These are phyloP conservation scores for Tilletia indica DNA, from an alignment of 1,284 basidiomycete genomes.

Conservation along the genomic window DNA sequence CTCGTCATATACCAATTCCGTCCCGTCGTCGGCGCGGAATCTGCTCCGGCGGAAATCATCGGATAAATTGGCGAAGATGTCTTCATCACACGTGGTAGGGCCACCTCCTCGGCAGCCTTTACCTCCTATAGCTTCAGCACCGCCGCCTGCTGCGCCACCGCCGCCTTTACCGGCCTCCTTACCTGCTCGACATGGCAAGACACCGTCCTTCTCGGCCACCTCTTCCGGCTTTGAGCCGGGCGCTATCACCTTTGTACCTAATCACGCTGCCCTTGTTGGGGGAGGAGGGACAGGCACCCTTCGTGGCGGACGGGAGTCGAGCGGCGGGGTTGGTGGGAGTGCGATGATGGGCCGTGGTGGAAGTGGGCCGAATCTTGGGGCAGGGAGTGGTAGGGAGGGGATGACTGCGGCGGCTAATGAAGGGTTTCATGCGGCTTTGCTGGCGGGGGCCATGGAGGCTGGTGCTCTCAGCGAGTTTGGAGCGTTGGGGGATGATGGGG, in stretches of 20 bases:
- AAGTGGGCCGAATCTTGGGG: neutral
- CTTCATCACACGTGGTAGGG: neutral
- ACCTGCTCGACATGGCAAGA: neutral
- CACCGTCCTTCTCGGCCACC: constrained; percentile 1
- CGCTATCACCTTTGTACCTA: neutral
- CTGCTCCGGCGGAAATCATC: neutral
- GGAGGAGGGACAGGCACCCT: neutral
- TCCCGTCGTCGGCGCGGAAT: neutral
- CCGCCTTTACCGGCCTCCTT: neutral
- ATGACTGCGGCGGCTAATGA: neutral
- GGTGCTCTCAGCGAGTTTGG: neutral
- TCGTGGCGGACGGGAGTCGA: neutral
- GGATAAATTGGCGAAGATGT: neutral
- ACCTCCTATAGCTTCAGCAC: neutral
- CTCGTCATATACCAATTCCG: too few relatives aligned
- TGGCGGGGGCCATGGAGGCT: neutral
- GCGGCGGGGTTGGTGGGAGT: neutral
- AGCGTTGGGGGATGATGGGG: neutral
- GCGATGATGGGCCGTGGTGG: neutral
- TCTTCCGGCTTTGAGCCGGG: neutral
- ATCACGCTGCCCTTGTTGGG: neutral
- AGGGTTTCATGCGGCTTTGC: neutral
- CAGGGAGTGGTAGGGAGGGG: neutral
- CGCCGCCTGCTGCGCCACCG: neutral
- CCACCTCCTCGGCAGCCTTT: neutral